phyloP scores from a whole-genome alignment of 768 basidiomycete genomes.

The Tricholoma sp. region DNA sequence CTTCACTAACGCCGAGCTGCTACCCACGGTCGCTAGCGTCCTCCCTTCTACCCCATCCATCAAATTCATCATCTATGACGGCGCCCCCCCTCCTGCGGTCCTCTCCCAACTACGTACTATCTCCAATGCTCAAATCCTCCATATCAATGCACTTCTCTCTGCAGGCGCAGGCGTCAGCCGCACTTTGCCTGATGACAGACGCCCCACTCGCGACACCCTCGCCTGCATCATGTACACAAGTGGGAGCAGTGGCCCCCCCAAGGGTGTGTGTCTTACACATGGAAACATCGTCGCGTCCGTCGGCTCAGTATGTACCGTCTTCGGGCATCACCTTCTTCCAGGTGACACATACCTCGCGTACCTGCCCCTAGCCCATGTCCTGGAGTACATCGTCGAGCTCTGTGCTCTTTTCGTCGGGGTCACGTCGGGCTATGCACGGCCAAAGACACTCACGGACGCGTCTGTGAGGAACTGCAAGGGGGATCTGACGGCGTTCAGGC shows the following conservation, averaged over 20 bases:
- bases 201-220: slow-evolving; percentile 37
- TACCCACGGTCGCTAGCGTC: slow-evolving; percentile 72
- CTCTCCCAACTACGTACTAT: slow-evolving; percentile 54
- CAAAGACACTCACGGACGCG: slow-evolving; percentile 94
- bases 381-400: slow-evolving; percentile 93
- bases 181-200: slow-evolving; percentile 34
- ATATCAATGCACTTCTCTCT: slow-evolving; percentile 65
- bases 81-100: slow-evolving; percentile 45
- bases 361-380: slow-evolving; percentile 89
- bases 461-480: slow-evolving; percentile 83
- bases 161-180: slow-evolving; percentile 40
- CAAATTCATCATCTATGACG: slow-evolving; percentile 83
- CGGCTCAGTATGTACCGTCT: slow-evolving; percentile 67
- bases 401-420: slow-evolving; percentile 70
- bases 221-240: slow-evolving; percentile 70
- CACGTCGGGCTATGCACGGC: slow-evolving; percentile 82
- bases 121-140: slow-evolving; percentile 50
- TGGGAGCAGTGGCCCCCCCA: slow-evolving; percentile 89
- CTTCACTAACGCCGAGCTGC: slow-evolving; percentile 90
- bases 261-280: slow-evolving; percentile 90
- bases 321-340: slow-evolving; percentile 57
- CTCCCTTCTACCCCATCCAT: slow-evolving; percentile 69
- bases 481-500: slow-evolving; percentile 78
- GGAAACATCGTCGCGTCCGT: slow-evolving; percentile 81
- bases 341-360: slow-evolving; percentile 82